Base-by-base conservation (phyloP, 2,329 filamentous ascomycete genomes). In the Pleurostoma richardsiae region DNA sequence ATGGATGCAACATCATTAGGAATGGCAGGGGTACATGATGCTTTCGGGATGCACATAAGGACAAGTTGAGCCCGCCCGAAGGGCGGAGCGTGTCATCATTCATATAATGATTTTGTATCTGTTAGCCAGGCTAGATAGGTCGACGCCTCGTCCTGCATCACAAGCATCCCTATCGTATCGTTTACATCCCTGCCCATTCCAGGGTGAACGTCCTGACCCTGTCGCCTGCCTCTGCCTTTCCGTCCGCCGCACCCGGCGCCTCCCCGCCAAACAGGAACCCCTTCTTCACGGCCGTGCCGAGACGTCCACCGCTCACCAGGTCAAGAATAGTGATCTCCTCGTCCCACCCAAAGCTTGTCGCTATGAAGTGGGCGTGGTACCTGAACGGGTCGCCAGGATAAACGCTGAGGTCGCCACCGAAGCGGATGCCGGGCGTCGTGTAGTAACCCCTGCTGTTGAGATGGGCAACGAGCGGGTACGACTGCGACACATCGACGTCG, bases 221-320 rank as follows among this genome's bases (percentile, higher is more conserved):
- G 8, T 61, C 63, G 31, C 71, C 64, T 38, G 59, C 61, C 2
- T 62, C 58, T 6, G 63, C 46, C 39, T 53, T 56, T 29, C 43
- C 48, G 8, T 51, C 45, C 27, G 56, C 56, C 29, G 57, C 51
- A 10, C 60, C 62, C 11, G 56, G 54, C 45, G 77, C 70, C 56
- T 79, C 74, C 0, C 89, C 90, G 5, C 91, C 92, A 48, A 99
- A 77, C 45, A 99, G 70, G 58, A 90, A 96, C 0, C 89, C 88
- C 68, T 99, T 99, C 75, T 99, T 99, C 26, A 97, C 94, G 43
- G 89, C 89, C 3, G 94, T 97, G 0, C 91, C 94, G 52, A 99
- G 67, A 55, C 94, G 78, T 4, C 94, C 94, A 6, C 90, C 90
- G 26, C 84, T 86, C 11, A 97, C 85, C 10, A 99, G 72, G 54